phyloP scores from a whole-genome alignment of 2,329 filamentous ascomycete species.

The Xylaria hypoxylon region DNA sequence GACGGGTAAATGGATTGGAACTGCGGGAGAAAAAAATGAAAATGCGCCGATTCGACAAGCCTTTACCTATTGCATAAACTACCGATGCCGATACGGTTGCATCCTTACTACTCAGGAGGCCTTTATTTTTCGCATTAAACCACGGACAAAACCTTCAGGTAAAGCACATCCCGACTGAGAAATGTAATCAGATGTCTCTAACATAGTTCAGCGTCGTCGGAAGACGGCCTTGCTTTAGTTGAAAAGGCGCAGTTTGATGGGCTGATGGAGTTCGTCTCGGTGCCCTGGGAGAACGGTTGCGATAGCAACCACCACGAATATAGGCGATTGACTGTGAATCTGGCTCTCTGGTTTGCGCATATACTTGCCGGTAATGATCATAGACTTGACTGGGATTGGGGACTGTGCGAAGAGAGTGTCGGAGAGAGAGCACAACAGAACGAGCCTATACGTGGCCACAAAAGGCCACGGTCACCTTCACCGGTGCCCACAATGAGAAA shows the following conservation, averaged over 20 bases:
- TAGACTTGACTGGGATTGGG: not conserved
- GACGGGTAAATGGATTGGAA: not conserved
- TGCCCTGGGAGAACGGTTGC: not conserved
- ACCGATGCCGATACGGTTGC: constrained; percentile 1
- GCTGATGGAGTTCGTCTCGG: constrained; percentile 6
- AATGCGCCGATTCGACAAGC: constrained; percentile 1
- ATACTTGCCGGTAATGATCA: constrained; percentile 11
- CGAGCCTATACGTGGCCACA: no score
- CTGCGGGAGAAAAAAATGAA: not conserved
- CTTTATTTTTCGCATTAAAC: not conserved
- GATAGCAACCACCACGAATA: constrained; percentile 8
- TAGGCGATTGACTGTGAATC: constrained; percentile 8
- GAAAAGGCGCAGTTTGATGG: not conserved
- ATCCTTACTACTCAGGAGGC: not conserved
- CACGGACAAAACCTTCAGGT: not conserved
- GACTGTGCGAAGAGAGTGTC: no score
- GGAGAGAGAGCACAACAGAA: no score
- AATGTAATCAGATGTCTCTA: not conserved
- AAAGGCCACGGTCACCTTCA: no score
- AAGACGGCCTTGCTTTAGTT: not conserved
- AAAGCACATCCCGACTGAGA: not conserved
- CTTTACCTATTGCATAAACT: not conserved
- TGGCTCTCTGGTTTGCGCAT: constrained; percentile 13
- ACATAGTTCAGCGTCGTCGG: not conserved
- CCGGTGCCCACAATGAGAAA: no score